Base-by-base conservation (phyloP, 345 rosid species). In the Brassica nigra region DNA sequence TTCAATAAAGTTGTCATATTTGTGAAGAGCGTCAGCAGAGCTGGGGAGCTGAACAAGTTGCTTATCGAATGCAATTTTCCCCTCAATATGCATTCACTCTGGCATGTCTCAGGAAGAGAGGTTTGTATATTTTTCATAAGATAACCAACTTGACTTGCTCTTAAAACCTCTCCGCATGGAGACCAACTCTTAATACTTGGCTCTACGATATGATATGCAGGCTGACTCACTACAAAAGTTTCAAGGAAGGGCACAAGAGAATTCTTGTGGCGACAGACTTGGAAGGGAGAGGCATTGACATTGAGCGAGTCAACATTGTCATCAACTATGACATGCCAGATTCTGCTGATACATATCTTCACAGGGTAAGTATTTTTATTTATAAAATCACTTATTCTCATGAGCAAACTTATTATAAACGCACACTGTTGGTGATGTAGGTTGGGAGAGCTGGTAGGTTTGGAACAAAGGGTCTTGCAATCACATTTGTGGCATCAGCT, bases 61-160 rank as follows among this genome's bases (percentile, higher is more conserved):
- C 97, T 96, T 1, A 90, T 90, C 9, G 98, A 96, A 80, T 96
- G 99, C 76, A 96, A 96, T 74, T 96, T 96, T 93, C 61, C 99
- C 99, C 10, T 93, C 99, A 6, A 96, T 96, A 68, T 96, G 98
- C 84, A 96, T 96, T 20, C 99, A 96, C 78, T 96, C 99, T 77
- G 98, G 98, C 83, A 96, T 93, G 98, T 90, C 98, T 23, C 98
- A 96, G 79, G 99, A 96, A 81, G 99, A 96, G 79, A 93, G 98
- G 99, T 96, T 58, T 68, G 78, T 49, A 23, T 30, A 5, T 64
- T 23, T 65, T n/a, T 5, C 12, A 3, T 15, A 9, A 18, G 10
- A 2, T n/a, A 3, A 27, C 2, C 1, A 9, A 14, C 3, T 2
- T 8, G 9, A 9, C 5, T 37, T 67, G 36, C 8, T 47, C 11